Evolutionary conservation across 2,329 filamentous ascomycete genomes (phyloP).

Genomic region (Xylariales sp.): DNA sequence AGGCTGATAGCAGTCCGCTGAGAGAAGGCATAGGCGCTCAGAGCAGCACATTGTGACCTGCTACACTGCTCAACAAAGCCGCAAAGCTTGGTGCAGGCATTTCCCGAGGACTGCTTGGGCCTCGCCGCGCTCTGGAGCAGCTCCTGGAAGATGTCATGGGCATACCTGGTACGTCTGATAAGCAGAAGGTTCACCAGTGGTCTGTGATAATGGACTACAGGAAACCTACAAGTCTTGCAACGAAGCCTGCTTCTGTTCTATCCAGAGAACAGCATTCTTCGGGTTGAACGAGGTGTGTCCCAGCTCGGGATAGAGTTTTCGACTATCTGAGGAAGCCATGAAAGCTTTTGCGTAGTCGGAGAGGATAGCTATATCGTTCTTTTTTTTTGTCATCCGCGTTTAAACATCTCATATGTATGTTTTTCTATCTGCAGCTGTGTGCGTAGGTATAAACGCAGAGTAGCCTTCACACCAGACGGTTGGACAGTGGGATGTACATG

Average conservation of each 20-base stretch:
- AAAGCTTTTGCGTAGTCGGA: too few species aligned
- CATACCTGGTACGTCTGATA: slow-evolving; percentile 19
- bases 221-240: slow-evolving; percentile 20
- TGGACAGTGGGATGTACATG: too few species aligned
- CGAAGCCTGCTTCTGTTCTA: slow-evolving; percentile 21
- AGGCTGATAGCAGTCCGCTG: slow-evolving; percentile 41
- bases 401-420: too few species aligned
- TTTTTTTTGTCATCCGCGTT: too few species aligned
- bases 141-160: slow-evolving; percentile 38
- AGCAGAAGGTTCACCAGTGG: too few species aligned
- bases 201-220: neutral
- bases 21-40: slow-evolving; percentile 49
- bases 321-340: neutral
- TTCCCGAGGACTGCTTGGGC: slow-evolving; percentile 50
- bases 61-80: slow-evolving; percentile 58
- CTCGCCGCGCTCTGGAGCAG: slow-evolving; percentile 46
- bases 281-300: slow-evolving; percentile 24
- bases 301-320: slow-evolving; percentile 12
- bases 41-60: slow-evolving; percentile 37
- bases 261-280: slow-evolving; percentile 22
- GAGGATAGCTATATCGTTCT: too few species aligned
- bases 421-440: too few species aligned
- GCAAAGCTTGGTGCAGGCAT: slow-evolving; percentile 56
- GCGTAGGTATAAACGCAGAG: too few species aligned
- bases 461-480: too few species aligned